Conservation (phyloP, 768 basidiomycete genomes). For the Calocera cornea region DNA sequence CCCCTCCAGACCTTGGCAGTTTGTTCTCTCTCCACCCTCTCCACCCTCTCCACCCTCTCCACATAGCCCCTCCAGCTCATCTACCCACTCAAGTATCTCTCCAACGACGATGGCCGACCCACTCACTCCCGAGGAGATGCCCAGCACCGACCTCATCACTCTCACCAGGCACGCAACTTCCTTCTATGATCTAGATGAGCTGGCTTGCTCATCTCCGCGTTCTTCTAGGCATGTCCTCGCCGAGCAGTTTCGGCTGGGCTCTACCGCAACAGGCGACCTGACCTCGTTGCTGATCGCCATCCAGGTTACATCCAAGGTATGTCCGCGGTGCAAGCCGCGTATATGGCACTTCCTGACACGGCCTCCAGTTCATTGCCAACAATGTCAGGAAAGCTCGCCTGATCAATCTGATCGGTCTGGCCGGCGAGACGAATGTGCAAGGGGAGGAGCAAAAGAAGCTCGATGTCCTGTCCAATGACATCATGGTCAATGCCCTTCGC, state of each 20-base stretch:
- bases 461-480: constrained; percentile 94
- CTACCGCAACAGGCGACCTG: constrained; percentile 79
- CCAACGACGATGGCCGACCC: neutral
- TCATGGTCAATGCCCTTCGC: constrained; percentile 94
- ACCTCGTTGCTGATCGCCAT: constrained; percentile 91
- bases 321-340: constrained; percentile 12
- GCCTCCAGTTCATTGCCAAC: constrained; percentile 72
- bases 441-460: constrained; percentile 99
- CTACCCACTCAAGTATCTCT: neutral
- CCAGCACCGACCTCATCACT: constrained; percentile 80
- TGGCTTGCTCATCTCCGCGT: constrained; percentile 5
- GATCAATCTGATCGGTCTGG: constrained; percentile 96
- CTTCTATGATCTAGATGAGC: neutral
- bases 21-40: neutral
- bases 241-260: constrained; percentile 71
- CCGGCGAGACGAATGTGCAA: constrained; percentile 91
- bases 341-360: neutral
- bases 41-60: neutral
- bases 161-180: constrained; percentile 57
- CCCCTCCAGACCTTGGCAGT: neutral
- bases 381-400: constrained; percentile 94
- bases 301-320: constrained; percentile 70
- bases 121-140: constrained; percentile 42
- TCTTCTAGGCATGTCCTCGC: constrained; percentile 63
- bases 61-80: neutral